A percentile compares a stretch with the other conserved stretches of the same genome.
Conservation (phyloP, 768 basidiomycete species). For the Macrocybe gigantea region DNA sequence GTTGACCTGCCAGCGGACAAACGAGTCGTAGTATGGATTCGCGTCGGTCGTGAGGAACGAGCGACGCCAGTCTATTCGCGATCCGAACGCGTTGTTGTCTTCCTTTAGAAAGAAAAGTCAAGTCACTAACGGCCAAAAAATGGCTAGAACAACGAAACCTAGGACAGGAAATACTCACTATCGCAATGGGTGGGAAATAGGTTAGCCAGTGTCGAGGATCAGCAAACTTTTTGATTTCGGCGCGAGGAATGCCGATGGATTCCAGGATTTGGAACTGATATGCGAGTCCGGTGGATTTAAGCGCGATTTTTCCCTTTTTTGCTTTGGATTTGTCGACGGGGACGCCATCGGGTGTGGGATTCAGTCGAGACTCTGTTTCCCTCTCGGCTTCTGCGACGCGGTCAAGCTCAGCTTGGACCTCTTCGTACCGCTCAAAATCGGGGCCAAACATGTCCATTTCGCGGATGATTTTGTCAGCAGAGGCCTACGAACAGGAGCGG, state of each 20-base stretch:
- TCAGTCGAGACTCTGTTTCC: slow-evolving; percentile 19
- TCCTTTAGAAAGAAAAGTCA: slow-evolving; percentile 13
- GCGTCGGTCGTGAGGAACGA: slow-evolving; percentile 90
- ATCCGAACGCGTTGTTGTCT: slow-evolving; percentile 86
- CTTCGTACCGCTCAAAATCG: slow-evolving; percentile 72
- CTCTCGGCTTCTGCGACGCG: slow-evolving; percentile 40
- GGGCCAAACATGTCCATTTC: slow-evolving; percentile 95
- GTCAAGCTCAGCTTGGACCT: slow-evolving; percentile 37
- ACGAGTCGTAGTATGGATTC: slow-evolving; percentile 96
- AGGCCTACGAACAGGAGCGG: slow-evolving; percentile 48
- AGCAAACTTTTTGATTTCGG: slow-evolving; percentile 93
- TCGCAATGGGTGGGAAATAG: slow-evolving; percentile 95
- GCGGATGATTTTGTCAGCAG: slow-evolving; percentile 95
- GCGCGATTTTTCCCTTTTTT: slow-evolving; percentile 92
- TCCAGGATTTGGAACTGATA: slow-evolving; percentile 99
- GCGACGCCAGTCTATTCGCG: slow-evolving; percentile 96
- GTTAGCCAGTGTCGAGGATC: slow-evolving; percentile 92
- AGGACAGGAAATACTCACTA: slow-evolving; percentile 35
- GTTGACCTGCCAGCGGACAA: slow-evolving; percentile 98
- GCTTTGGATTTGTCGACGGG: slow-evolving; percentile 64
- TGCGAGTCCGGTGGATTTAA: slow-evolving; percentile 87
- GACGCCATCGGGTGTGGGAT: slow-evolving; percentile 33
- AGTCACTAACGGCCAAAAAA: not conserved
- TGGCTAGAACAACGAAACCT: not conserved
- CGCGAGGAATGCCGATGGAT: slow-evolving; percentile 81